Evolutionary conservation across 176 grass and related monocot genomes (phyloP).

Genomic region (Oryza nivara): DNA sequence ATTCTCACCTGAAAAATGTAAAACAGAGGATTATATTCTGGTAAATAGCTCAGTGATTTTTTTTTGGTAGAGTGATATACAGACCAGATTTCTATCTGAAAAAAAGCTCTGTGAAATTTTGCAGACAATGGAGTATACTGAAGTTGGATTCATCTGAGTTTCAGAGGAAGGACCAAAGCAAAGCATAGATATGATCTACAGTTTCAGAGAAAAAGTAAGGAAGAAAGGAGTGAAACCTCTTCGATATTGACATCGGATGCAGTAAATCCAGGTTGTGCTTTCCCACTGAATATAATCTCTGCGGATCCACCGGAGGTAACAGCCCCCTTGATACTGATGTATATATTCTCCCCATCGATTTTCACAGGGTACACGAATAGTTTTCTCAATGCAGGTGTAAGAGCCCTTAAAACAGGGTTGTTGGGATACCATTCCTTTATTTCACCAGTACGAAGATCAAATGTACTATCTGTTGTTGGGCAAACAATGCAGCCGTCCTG

Average conservation of each 20-base stretch:
- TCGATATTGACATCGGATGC: constrained; percentile 95
- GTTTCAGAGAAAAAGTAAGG: background rate
- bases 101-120: background rate
- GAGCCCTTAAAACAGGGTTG: constrained; percentile 86
- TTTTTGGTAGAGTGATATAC: too few relatives aligned
- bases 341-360: constrained; percentile 79
- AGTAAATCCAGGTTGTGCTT: constrained; percentile 84
- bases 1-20: constrained; percentile 75
- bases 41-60: background rate
- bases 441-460: constrained; percentile 81
- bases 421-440: constrained; percentile 99
- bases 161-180: background rate
- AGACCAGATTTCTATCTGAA: background rate
- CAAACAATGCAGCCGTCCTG: constrained; percentile 96
- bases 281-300: constrained; percentile 94
- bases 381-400: constrained; percentile 84
- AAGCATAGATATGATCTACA: background rate
- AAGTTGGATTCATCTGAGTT: background rate
- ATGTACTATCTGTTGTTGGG: constrained; percentile 95
- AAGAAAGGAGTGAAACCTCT: constrained; percentile 57
- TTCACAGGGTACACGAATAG: constrained; percentile 79
- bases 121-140: background rate
- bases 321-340: constrained; percentile 70
- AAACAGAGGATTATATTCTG: background rate
- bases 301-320: constrained; percentile 51